Percentiles rank a stretch among this genome's conserved stretches.
phyloP scores from a whole-genome alignment of 2,329 filamentous ascomycete genomes.

The Claviceps quebecensis region DNA sequence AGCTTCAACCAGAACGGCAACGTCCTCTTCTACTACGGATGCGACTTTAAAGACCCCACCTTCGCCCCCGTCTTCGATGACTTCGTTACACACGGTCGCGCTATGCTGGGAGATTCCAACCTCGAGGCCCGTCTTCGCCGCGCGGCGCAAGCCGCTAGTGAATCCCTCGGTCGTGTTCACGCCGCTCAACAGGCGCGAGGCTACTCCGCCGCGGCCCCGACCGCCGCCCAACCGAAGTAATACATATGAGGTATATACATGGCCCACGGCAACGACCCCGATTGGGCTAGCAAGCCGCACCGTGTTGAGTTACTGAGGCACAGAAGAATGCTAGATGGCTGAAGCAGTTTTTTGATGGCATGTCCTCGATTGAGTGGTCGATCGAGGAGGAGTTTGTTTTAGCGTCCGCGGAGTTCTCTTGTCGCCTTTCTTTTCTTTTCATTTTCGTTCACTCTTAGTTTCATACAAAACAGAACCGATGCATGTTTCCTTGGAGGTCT shows the following conservation, averaged over 20 bases:
- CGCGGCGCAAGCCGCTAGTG: slow-evolving; percentile 55
- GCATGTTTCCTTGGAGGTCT: no score
- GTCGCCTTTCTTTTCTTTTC: no score
- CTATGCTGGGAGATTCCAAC: slow-evolving; percentile 83
- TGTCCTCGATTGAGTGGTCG: no score
- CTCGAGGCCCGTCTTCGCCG: slow-evolving; percentile 73
- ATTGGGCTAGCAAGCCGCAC: no score
- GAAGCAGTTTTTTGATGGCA: no score
- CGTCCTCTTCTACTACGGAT: slow-evolving; percentile 92
- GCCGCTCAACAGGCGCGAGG: slow-evolving; percentile 11
- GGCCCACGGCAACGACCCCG: no score
- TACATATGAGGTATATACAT: neutral
- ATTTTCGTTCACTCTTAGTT: no score
- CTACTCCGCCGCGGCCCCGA: slow-evolving; percentile 6
- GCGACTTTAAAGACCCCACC: slow-evolving; percentile 60
- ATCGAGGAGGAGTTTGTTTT: no score
- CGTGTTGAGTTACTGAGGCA: no score
- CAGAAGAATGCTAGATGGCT: no score
- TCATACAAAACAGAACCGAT: no score
- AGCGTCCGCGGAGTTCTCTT: no score
- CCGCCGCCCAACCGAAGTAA: neutral
- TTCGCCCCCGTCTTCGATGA: slow-evolving; percentile 73
- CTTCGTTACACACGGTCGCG: slow-evolving; percentile 67
- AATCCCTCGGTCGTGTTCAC: slow-evolving; percentile 23
- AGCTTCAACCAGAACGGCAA: slow-evolving; percentile 75